These are phyloP conservation scores for Lumnitzera racemosa DNA, from an alignment of 345 rosid genomes.

Conservation along the genomic window DNA sequence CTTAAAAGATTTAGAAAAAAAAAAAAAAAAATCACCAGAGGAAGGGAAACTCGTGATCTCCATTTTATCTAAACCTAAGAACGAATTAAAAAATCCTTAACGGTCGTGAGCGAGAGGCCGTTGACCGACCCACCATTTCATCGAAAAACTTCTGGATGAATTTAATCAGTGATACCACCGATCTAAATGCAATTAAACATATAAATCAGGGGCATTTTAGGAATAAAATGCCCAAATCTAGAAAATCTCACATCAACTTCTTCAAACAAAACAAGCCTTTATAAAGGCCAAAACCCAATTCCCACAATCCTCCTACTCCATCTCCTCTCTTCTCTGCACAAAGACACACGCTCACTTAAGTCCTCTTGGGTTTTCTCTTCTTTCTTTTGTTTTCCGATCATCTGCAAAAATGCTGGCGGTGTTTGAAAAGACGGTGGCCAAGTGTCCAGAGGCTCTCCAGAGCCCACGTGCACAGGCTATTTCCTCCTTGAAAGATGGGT, in stretches of 20 bases:
- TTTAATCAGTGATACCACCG: too few species aligned
- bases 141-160: too few species aligned
- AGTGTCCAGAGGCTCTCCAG: slow-evolving; percentile 68
- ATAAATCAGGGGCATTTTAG: too few species aligned
- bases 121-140: too few species aligned
- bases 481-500: slow-evolving; percentile 59
- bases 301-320: not conserved
- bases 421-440: slow-evolving; percentile 78
- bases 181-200: too few species aligned
- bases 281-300: not conserved
- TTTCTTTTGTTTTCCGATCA: not conserved
- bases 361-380: not conserved
- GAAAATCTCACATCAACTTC: not conserved
- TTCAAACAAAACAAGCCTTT: not conserved
- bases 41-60: too few species aligned
- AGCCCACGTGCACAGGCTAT: slow-evolving; percentile 42
- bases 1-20: too few species aligned
- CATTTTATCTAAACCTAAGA: too few species aligned
- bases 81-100: too few species aligned
- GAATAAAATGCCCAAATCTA: not conserved
- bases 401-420: slow-evolving; percentile 63
- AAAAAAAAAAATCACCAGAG: too few species aligned
- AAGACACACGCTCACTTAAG: not conserved
- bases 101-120: too few species aligned
- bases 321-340: not conserved